Base-by-base conservation (phyloP, 2,329 filamentous ascomycete species). In the Cordyceps javanica region DNA sequence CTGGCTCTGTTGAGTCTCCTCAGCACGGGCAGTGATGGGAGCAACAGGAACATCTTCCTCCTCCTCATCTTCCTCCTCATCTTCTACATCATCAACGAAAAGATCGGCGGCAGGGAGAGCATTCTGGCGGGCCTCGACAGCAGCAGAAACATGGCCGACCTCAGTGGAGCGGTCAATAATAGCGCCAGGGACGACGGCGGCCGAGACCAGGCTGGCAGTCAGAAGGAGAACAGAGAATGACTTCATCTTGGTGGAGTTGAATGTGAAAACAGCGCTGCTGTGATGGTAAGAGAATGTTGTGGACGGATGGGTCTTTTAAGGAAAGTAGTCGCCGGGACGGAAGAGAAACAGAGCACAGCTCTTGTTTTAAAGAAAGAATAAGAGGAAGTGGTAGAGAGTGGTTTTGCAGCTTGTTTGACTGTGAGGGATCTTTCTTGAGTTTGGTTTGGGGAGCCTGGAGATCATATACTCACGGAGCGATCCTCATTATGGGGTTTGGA, bases 331-430 rank as follows among this genome's bases (percentile, higher is more conserved):
- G 28, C 55, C 36, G 45, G 51, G 55, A 62, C 56, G 45, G 44
- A 60, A 63, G 49, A 52, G 30, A 61, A 64, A 68, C 55, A 68
- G 67, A 69, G 67, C 66, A 62, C 67, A 69, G 67, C 67, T 67
- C 64, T 61, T 64, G 60, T 59, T 57, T 42, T 51, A 62, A 57
- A 55, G 62, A 61, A 55, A 54, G 53, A 58, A 58, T 59, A 23
- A 36, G 49, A 60, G 39, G 49, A 60, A 57, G 55, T 56, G 51
- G 21, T 50, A 60, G 55, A 61, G 59, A 58, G 23, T 57, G 55
- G 16, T 57, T 23, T 38, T 50, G 48, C 46, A 57, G 48, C 55
- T 46, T 57, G 55, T 39, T 46, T 50, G 36, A 21, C 9, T 28
- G 21, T 21, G 5, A 28, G 21, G 38, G 10, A 26, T 23, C 19